Evolutionary conservation across 768 basidiomycete species (phyloP).

Genomic region (Ephemerocybe angulata): DNA sequence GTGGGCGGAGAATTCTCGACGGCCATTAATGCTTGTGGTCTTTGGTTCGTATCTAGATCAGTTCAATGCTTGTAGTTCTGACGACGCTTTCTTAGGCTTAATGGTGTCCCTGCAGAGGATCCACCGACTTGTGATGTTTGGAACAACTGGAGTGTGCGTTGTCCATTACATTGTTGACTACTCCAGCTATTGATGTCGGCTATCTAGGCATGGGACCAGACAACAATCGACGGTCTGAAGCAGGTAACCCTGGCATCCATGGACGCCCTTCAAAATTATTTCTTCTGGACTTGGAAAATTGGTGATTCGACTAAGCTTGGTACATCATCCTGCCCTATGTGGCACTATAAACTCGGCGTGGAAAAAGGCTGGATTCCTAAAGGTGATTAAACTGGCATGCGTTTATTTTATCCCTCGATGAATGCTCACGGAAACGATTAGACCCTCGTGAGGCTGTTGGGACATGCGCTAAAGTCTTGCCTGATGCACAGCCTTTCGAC

Average conservation of each 20-base stretch:
- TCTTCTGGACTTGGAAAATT: conserved; percentile 98
- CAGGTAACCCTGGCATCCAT: conserved; percentile 75
- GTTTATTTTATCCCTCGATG: too few relatives aligned
- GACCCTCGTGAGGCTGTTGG: conserved; percentile 47
- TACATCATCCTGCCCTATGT: conserved; percentile 69
- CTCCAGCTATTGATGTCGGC: conserved; percentile 5
- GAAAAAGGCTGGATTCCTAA: conserved; percentile 82
- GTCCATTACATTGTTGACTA: conserved; percentile 1
- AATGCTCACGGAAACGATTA: conserved; percentile 13
- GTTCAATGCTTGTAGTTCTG: conserved; percentile 7
- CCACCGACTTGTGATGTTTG: conserved; percentile 36
- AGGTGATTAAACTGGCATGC: conserved; percentile 34
- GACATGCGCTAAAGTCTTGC: conserved; percentile 37
- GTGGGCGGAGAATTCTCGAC: conserved; percentile 81
- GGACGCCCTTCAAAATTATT: conserved; percentile 90
- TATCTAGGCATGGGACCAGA: conserved; percentile 49
- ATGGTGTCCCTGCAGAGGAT: conserved; percentile 39
- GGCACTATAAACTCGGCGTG: conserved; percentile 88
- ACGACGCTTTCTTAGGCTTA: conserved; percentile 33
- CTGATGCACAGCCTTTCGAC: conserved; percentile 43
- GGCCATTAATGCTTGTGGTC: conserved; percentile 74
- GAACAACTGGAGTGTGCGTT: conserved; percentile 41
- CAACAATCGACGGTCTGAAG: conserved; percentile 55
- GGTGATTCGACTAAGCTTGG: conserved; percentile 72
- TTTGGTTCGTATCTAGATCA: conserved; percentile 43